Conservation (phyloP, 2,329 filamentous ascomycete genomes). For the Ophioceras dolichostomum region DNA sequence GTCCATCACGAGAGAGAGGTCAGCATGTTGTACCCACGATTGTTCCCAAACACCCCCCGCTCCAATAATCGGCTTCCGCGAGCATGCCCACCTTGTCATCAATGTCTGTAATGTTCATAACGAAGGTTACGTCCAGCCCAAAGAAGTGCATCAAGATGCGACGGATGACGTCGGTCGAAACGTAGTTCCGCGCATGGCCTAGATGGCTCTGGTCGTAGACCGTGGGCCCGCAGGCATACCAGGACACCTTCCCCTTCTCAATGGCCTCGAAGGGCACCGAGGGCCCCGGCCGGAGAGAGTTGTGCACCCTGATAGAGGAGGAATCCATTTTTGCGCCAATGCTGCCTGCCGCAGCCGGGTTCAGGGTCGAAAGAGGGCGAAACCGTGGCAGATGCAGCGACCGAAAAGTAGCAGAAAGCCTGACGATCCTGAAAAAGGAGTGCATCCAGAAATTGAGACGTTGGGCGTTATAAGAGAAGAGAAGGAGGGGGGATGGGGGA, state of each 20-base stretch:
- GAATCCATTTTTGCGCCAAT: neutral
- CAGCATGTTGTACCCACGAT: too few relatives aligned
- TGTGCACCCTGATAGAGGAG: conserved; percentile 54
- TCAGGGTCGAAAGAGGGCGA: neutral
- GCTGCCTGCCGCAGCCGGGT: neutral
- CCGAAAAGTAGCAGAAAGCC: neutral
- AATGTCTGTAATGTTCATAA: conserved; percentile 88
- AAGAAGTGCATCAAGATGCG: conserved; percentile 77
- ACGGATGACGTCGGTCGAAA: conserved; percentile 78
- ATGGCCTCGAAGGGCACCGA: conserved; percentile 67
- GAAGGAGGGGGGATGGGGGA: neutral
- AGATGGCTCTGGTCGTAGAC: conserved; percentile 73
- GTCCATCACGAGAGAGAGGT: too few relatives aligned
- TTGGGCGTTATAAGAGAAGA: neutral
- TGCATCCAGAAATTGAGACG: conserved; percentile 2
- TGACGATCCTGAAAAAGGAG: conserved; percentile 2
- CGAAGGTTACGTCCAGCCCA: conserved; percentile 69
- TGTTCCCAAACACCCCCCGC: too few relatives aligned
- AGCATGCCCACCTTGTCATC: conserved; percentile 41
- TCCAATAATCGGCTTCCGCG: too few relatives aligned
- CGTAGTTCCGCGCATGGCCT: conserved; percentile 81
- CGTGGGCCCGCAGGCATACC: conserved; percentile 86
- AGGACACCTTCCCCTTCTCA: conserved; percentile 59
- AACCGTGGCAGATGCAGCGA: neutral
- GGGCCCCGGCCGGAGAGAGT: conserved; percentile 59